phyloP scores from a whole-genome alignment of 768 basidiomycete genomes.

The Leccinum rimulosum region DNA sequence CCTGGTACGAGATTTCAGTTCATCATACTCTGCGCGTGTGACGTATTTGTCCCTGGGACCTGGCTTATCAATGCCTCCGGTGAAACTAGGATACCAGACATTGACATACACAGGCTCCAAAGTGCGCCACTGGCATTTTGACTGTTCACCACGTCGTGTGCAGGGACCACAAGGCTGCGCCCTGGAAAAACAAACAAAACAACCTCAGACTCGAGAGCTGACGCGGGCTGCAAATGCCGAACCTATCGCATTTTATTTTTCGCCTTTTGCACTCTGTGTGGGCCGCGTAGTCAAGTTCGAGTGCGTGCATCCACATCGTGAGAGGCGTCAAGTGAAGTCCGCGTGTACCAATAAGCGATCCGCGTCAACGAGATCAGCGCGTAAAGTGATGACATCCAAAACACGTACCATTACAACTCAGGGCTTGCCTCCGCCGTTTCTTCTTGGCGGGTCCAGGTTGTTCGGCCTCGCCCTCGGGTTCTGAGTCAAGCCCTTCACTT shows the following conservation, averaged over 20 bases:
- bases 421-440: conserved; percentile 76
- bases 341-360: neutral
- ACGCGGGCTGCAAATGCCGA: conserved; percentile 21
- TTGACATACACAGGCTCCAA: conserved; percentile 73
- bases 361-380: conserved; percentile 21
- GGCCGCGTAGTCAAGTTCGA: conserved; percentile 9
- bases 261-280: conserved; percentile 75
- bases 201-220: conserved; percentile 16
- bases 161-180: conserved; percentile 82
- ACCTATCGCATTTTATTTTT: conserved; percentile 90
- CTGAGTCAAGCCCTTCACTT: conserved; percentile 49
- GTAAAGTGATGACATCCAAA: conserved; percentile 11
- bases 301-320: neutral
- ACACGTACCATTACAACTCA: conserved; percentile 78
- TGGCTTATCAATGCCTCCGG: conserved; percentile 11
- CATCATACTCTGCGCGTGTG: conserved; percentile 72
- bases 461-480: conserved; percentile 51
- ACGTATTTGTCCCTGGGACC: conserved; percentile 72
- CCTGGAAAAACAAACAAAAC: conserved; percentile 38
- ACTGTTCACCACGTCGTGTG: conserved; percentile 73
- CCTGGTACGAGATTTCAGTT: conserved; percentile 53
- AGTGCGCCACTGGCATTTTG: conserved; percentile 80
- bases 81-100: neutral
- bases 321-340: conserved; percentile 5
- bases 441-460: conserved; percentile 68